These are phyloP conservation scores for Solanum verrucosum DNA, from an alignment of 257 asterid species.

Conservation along the genomic window DNA sequence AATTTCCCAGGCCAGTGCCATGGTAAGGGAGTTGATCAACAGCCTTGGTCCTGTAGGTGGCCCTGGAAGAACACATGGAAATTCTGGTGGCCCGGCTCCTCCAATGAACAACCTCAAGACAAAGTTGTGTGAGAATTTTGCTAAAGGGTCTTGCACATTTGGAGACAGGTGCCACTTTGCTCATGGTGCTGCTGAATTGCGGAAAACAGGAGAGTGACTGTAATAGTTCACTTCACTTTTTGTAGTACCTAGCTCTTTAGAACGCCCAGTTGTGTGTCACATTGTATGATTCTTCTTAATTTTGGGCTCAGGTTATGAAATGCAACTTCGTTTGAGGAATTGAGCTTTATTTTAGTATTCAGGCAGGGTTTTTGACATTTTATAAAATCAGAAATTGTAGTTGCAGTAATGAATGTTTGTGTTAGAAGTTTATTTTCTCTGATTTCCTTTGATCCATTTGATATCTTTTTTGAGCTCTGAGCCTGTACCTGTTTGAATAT, in stretches of 20 bases:
- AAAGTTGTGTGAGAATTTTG: constrained; percentile 69
- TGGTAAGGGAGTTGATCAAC: constrained; percentile 68
- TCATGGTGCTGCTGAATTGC: constrained; percentile 74
- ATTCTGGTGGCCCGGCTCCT: constrained; percentile 37
- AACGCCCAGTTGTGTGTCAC: neutral
- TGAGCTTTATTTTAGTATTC: neutral
- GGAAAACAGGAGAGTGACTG: constrained; percentile 38
- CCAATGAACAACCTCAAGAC: constrained; percentile 58
- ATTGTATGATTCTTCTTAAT: neutral
- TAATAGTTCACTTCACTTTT: neutral
- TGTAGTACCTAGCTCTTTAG: neutral
- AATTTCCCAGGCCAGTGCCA: constrained; percentile 57
- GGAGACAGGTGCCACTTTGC: constrained; percentile 97
- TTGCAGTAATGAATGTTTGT: neutral
- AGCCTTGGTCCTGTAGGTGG: constrained; percentile 38
- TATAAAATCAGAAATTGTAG: neutral
- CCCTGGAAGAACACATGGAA: constrained; percentile 15
- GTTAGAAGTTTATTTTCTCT: neutral
- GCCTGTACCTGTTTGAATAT: no score
- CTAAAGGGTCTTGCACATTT: constrained; percentile 86
- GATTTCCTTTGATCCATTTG: neutral
- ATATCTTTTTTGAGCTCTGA: neutral
- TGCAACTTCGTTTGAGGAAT: neutral
- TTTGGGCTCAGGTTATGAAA: neutral
- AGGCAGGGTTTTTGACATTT: neutral